Conservation (phyloP, 148 eudicot genomes). For the Silene conica region DNA sequence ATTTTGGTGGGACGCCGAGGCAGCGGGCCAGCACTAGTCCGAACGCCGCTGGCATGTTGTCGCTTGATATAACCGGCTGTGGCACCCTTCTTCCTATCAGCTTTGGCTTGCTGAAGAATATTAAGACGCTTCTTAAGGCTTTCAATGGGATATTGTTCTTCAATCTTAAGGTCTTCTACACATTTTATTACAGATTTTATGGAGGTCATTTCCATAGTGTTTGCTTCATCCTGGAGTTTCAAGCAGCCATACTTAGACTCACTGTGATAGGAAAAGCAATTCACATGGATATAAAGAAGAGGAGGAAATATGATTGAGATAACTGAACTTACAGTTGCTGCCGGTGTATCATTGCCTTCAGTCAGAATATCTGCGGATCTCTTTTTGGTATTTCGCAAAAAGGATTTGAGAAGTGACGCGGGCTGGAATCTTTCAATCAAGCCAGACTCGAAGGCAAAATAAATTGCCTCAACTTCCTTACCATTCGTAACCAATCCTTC, state of each 20-base stretch:
- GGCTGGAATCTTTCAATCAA: slow-evolving; percentile 50
- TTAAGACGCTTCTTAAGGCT: slow-evolving; percentile 37
- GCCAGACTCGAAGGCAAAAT: slow-evolving; percentile 46
- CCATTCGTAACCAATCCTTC: slow-evolving; percentile 38
- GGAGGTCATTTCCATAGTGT: slow-evolving; percentile 32
- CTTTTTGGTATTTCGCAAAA: slow-evolving; percentile 22
- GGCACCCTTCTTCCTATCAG: slow-evolving; percentile 37
- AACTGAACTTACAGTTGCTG: slow-evolving; percentile 26
- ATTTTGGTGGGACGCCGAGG: slow-evolving; percentile 36
- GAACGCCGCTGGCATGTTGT: slow-evolving; percentile 14
- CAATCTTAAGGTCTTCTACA: slow-evolving; percentile 54
- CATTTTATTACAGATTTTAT: slow-evolving; percentile 45
- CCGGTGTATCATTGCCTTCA: slow-evolving; percentile 24
- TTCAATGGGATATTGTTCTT: slow-evolving; percentile 35
- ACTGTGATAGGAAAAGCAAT: background rate
- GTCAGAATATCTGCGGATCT: slow-evolving; percentile 19
- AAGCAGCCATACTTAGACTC: background rate
- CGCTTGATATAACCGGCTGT: slow-evolving; percentile 34
- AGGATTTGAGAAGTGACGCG: slow-evolving; percentile 35
- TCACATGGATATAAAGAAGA: background rate
- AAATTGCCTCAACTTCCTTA: slow-evolving; percentile 52
- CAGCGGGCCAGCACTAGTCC: slow-evolving; percentile 16
- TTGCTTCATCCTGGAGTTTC: slow-evolving; percentile 43
- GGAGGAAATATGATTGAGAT: background rate
- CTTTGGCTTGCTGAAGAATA: slow-evolving; percentile 37